These are phyloP conservation scores for Myxozyma nipponensis DNA, from an alignment of 805 yeast genomes.

Conservation along the genomic window DNA sequence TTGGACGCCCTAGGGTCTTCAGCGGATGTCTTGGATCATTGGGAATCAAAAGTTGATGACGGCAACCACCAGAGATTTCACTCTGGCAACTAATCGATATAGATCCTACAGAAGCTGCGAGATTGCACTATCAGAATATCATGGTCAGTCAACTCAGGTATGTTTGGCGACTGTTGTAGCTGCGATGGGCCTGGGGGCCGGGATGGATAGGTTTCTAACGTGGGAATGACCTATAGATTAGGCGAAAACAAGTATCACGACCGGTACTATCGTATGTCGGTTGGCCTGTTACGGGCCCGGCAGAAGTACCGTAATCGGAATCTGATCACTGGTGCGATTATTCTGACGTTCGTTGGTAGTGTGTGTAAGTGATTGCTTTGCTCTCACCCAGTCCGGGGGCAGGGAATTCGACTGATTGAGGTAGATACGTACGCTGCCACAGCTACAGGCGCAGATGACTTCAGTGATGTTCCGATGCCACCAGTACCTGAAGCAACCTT, in stretches of 20 bases:
- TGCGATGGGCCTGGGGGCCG: too few species aligned
- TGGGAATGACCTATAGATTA: slow-evolving; percentile 11
- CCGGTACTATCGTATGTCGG: slow-evolving; percentile 23
- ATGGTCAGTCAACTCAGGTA: too few species aligned
- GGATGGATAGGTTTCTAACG: too few species aligned
- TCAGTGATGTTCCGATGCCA: slow-evolving; percentile 89
- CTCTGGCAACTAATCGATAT: too few species aligned
- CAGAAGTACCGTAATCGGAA: slow-evolving; percentile 8
- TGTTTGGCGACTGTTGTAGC: too few species aligned
- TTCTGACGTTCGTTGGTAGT: slow-evolving; percentile 6
- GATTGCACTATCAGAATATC: too few species aligned
- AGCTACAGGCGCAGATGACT: slow-evolving; percentile 72
- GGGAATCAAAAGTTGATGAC: too few species aligned
- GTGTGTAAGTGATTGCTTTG: slow-evolving; percentile 6
- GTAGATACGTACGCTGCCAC: slow-evolving; percentile 40
- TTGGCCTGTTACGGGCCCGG: slow-evolving; percentile 27
- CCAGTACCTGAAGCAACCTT: slow-evolving; percentile 80
- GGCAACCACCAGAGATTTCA: too few species aligned
- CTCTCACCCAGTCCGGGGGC: background rate
- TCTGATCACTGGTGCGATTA: slow-evolving; percentile 15
- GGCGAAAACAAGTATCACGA: slow-evolving; percentile 24
- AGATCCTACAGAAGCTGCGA: too few species aligned
- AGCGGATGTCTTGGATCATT: too few species aligned
- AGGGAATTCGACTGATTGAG: slow-evolving; percentile 26
- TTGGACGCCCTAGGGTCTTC: too few species aligned